Evolutionary conservation across 345 rosid species (phyloP).

Genomic region (Triadica sebifera): DNA sequence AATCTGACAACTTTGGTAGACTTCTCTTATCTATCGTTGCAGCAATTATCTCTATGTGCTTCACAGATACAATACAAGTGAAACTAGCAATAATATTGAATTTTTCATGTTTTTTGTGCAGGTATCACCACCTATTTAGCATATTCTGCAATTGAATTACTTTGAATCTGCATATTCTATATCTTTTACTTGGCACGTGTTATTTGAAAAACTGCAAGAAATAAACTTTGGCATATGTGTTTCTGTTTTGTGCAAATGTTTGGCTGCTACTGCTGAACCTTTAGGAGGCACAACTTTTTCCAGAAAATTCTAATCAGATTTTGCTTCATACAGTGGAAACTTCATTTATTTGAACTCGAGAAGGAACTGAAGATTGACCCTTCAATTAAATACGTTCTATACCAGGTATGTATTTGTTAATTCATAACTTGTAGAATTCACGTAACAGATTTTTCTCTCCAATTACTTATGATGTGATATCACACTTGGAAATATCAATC

Average conservation of each 20-base stretch:
- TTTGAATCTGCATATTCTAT: not conserved
- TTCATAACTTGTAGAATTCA: not conserved
- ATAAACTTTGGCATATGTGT: not conserved
- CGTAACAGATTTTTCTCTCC: not conserved
- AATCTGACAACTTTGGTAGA: not conserved
- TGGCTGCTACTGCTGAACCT: not conserved
- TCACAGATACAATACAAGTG: no score
- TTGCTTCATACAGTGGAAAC: constrained; percentile 73
- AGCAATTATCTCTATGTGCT: not conserved
- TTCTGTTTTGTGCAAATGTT: not conserved
- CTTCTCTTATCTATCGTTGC: not conserved
- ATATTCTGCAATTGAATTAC: not conserved
- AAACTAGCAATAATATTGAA: not conserved
- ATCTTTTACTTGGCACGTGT: no score
- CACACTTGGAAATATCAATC: not conserved
- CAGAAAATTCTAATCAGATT: constrained; percentile 3
- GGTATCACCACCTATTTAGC: not conserved
- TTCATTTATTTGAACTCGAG: constrained; percentile 92
- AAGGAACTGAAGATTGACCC: constrained; percentile 80
- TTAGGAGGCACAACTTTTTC: not conserved
- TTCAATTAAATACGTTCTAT: constrained; percentile 74
- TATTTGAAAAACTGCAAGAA: not conserved
- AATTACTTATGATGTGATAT: not conserved
- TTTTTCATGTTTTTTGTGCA: not conserved
- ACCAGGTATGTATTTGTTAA: constrained; percentile 42